These are phyloP conservation scores for Excoecaria cochinchinensis DNA, from an alignment of 345 rosid genomes.

Conservation along the genomic window DNA sequence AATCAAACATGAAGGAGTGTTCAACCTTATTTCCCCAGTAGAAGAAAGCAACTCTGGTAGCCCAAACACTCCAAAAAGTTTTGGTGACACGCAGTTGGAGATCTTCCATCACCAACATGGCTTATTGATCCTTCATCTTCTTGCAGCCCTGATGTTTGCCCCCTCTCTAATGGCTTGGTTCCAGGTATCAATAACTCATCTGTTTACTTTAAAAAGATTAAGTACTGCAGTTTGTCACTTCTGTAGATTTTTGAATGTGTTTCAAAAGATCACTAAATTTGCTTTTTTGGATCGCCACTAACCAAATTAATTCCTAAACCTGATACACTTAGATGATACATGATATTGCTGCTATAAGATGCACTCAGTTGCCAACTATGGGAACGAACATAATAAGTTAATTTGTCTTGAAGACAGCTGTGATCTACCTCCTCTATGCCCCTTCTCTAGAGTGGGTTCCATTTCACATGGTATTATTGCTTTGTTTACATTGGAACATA, in stretches of 20 bases:
- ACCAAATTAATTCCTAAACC: neutral
- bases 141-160: conserved; percentile 76
- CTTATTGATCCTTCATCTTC: conserved; percentile 70
- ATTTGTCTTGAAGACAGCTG: neutral
- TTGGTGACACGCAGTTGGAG: conserved; percentile 77
- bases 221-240: neutral
- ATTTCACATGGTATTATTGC: neutral
- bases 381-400: neutral
- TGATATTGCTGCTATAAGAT: neutral
- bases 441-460: neutral
- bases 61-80: conserved; percentile 50
- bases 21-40: conserved; percentile 28
- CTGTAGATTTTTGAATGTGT: neutral
- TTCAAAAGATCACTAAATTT: conserved; percentile 3
- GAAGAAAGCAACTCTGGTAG: conserved; percentile 44
- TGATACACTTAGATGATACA: neutral
- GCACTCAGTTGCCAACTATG: neutral
- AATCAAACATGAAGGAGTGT: conserved; percentile 34
- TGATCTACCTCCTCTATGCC: neutral
- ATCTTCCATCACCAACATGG: conserved; percentile 82
- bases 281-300: neutral
- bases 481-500: neutral
- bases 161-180: conserved; percentile 91
- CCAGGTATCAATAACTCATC: conserved; percentile 54
- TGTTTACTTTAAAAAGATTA: neutral